Percentiles rank a stretch among this genome's conserved stretches.
phyloP scores from a whole-genome alignment of 1,284 basidiomycete species.

The Sphaerobolus stellatus region DNA sequence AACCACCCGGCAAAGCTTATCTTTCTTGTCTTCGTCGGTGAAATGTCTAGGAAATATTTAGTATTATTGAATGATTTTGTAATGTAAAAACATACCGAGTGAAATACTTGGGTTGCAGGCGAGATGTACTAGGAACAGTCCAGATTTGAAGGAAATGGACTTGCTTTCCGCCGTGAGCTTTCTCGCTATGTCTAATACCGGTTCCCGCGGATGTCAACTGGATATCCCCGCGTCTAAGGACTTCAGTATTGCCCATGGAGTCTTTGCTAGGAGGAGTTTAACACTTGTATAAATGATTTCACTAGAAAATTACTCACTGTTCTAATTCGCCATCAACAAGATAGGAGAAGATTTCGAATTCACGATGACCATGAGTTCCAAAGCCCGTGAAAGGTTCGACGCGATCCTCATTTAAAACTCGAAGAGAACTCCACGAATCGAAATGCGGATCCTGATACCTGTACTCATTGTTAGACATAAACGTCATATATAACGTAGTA shows the following conservation, averaged over 20 bases:
- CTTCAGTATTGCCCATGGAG: slow-evolving; percentile 86
- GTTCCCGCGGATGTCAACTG: slow-evolving; percentile 91
- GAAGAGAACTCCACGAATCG: slow-evolving; percentile 59
- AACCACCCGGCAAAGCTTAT: slow-evolving; percentile 68
- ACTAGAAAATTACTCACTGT: slow-evolving; percentile 51
- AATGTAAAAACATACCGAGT: slow-evolving; percentile 50
- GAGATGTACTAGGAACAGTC: slow-evolving; percentile 61
- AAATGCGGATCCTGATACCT: slow-evolving; percentile 66
- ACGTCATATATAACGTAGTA: slow-evolving; percentile 14
- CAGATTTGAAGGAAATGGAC: slow-evolving; percentile 91
- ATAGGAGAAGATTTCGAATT: slow-evolving; percentile 93
- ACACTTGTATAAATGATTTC: not conserved
- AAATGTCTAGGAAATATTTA: slow-evolving; percentile 52
- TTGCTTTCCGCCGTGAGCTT: slow-evolving; percentile 54
- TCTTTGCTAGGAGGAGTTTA: slow-evolving; percentile 56
- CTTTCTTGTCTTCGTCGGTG: slow-evolving; percentile 75
- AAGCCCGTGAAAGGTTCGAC: slow-evolving; percentile 80
- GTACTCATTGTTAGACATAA: not conserved
- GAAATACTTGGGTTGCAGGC: slow-evolving; percentile 74
- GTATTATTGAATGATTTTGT: not conserved
- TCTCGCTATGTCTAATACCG: slow-evolving; percentile 83
- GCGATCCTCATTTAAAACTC: slow-evolving; percentile 89
- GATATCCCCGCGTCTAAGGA: slow-evolving; percentile 83
- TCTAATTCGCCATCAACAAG: slow-evolving; percentile 75
- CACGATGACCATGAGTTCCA: slow-evolving; percentile 80